Percentiles rank a stretch among this genome's conserved stretches.
Conservation (phyloP, 169 alveolate species). For the Cryptosporidium xiaoi region DNA sequence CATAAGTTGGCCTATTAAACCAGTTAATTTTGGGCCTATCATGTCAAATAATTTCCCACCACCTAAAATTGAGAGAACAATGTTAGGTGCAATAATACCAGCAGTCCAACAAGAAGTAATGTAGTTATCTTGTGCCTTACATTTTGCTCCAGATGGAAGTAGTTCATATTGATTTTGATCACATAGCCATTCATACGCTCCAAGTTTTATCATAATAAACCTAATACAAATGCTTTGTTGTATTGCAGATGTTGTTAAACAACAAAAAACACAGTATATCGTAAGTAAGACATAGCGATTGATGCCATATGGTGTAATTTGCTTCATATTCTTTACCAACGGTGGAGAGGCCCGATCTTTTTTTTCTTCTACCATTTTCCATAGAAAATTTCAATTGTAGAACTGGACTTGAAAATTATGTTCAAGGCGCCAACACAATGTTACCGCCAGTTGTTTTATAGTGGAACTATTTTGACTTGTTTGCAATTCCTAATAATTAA, state of each 20-base stretch:
- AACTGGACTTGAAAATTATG: too few species aligned
- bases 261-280: conserved; percentile 52
- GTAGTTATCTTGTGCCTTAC: conserved; percentile 56
- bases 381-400: too few species aligned
- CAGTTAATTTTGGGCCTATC: conserved; percentile 65
- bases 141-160: conserved; percentile 66
- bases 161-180: conserved; percentile 5
- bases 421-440: too few species aligned
- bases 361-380: conserved; percentile 6
- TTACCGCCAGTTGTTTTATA: too few species aligned
- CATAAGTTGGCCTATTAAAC: conserved; percentile 64
- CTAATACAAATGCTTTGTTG: conserved; percentile 72
- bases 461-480: too few species aligned
- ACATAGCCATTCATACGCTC: conserved; percentile 71
- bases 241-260: conserved; percentile 67
- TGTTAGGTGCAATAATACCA: conserved; percentile 72
- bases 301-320: conserved; percentile 50
- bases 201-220: conserved; percentile 51
- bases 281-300: conserved; percentile 41
- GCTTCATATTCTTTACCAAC: background rate
- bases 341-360: conserved; percentile 2
- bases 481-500: too few species aligned
- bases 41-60: conserved; percentile 64
- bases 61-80: conserved; percentile 59
- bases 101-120: conserved; percentile 73